Evolutionary conservation across 805 yeast species (phyloP).

Genomic region (Kluyveromyces lactis): DNA sequence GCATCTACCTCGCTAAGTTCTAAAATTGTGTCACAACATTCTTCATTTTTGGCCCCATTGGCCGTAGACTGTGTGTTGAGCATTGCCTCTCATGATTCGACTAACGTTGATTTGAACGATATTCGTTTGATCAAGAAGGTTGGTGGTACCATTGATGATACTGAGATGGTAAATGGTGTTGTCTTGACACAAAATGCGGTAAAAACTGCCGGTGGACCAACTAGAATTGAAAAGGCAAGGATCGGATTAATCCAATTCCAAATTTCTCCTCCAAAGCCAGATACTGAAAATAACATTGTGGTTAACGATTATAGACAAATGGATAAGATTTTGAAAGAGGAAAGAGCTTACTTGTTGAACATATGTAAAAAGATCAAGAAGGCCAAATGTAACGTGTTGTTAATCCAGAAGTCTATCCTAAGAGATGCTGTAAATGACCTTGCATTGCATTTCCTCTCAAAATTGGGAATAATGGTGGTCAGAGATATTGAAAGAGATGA

Average conservation of each 20-base stretch:
- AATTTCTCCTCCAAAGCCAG: slow-evolving; percentile 94
- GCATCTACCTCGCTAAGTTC: slow-evolving; percentile 92
- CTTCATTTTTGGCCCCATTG: slow-evolving; percentile 79
- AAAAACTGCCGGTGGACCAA: slow-evolving; percentile 90
- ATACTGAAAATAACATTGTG: slow-evolving; percentile 94
- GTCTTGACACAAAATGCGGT: slow-evolving; percentile 86
- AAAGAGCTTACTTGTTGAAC: slow-evolving; percentile 88
- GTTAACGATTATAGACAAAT: slow-evolving; percentile 97
- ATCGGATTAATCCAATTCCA: slow-evolving; percentile 90
- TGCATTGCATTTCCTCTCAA: slow-evolving; percentile 89
- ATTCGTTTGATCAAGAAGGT: slow-evolving; percentile 86
- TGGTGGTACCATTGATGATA: slow-evolving; percentile 97
- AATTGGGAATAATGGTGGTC: slow-evolving; percentile 86
- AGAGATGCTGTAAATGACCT: slow-evolving; percentile 93
- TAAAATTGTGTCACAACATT: slow-evolving; percentile 91
- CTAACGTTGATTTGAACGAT: slow-evolving; percentile 75
- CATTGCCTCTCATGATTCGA: slow-evolving; percentile 53
- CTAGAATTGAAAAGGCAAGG: slow-evolving; percentile 86
- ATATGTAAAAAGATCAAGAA: slow-evolving; percentile 94
- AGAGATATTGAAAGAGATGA: slow-evolving; percentile 96
- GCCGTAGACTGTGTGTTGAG: slow-evolving; percentile 88
- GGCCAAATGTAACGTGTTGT: slow-evolving; percentile 87
- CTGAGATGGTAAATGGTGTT: slow-evolving; percentile 87
- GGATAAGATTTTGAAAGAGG: slow-evolving; percentile 98
- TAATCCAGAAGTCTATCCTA: slow-evolving; percentile 86